These are phyloP conservation scores for Backusella tuberculispora DNA, from an alignment of 192 early-diverging fungal genomes.

Conservation along the genomic window DNA sequence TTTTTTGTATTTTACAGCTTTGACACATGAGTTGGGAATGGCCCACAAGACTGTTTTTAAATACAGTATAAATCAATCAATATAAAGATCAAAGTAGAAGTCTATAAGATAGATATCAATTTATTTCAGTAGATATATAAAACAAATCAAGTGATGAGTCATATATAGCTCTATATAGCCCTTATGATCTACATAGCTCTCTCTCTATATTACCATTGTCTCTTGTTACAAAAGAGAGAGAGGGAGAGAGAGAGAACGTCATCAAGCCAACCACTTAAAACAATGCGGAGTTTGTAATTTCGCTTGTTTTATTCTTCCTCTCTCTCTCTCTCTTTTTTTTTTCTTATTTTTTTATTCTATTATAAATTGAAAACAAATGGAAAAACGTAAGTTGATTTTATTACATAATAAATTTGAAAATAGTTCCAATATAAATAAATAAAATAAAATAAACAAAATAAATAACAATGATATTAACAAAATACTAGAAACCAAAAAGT, in stretches of 20 bases:
- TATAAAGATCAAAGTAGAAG: too few relatives aligned
- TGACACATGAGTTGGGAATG: neutral
- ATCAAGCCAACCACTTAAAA: neutral
- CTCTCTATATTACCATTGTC: too few relatives aligned
- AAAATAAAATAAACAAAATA: neutral
- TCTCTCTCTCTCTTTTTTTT: too few relatives aligned
- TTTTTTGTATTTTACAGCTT: neutral
- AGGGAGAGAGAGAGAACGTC: neutral
- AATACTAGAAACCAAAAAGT: slow-evolving; percentile 1
- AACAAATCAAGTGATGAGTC: too few relatives aligned
- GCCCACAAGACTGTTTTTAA: neutral
- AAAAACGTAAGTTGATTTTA: slow-evolving; percentile 11
- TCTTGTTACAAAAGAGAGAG: too few relatives aligned
- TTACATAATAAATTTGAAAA: slow-evolving; percentile 1
- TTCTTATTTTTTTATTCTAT: too few relatives aligned
- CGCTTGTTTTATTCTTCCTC: neutral
- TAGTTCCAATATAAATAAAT: neutral
- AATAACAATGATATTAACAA: neutral
- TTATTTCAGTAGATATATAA: too few relatives aligned
- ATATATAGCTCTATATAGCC: too few relatives aligned
- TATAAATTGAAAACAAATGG: neutral
- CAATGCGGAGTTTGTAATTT: neutral
- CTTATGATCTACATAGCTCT: too few relatives aligned
- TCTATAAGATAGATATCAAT: too few relatives aligned
- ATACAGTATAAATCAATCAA: neutral